phyloP scores from a whole-genome alignment of 1,284 basidiomycete species.

The Leccinum pallidistipes region DNA sequence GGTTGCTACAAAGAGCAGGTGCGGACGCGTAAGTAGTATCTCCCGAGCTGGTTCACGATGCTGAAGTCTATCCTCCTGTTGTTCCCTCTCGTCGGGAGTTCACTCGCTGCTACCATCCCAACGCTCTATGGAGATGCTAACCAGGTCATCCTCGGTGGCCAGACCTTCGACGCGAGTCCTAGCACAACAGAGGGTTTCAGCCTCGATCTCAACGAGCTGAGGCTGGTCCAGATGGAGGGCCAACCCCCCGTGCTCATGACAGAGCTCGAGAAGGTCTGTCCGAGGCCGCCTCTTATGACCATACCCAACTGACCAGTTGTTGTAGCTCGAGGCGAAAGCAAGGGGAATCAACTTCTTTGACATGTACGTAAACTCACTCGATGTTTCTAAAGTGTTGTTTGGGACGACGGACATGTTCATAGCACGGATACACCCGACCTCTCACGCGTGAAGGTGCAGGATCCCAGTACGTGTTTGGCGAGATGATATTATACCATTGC shows the following conservation, averaged over 20 bases:
- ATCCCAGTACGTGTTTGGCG: slow-evolving; percentile 38
- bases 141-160: slow-evolving; percentile 28
- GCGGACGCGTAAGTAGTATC: too few species aligned
- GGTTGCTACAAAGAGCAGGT: too few species aligned
- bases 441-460: slow-evolving; percentile 38
- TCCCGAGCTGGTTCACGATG: background rate
- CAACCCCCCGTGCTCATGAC: slow-evolving; percentile 73
- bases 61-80: slow-evolving; percentile 15
- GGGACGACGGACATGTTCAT: slow-evolving; percentile 15
- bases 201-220: slow-evolving; percentile 68
- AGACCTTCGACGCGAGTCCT: slow-evolving; percentile 23
- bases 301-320: background rate
- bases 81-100: slow-evolving; percentile 21
- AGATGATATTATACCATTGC: slow-evolving; percentile 3
- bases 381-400: background rate
- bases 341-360: slow-evolving; percentile 83
- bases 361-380: slow-evolving; percentile 53
- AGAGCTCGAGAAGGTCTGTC: slow-evolving; percentile 75
- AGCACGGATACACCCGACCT: slow-evolving; percentile 77
- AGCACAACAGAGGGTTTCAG: slow-evolving; percentile 39
- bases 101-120: slow-evolving; percentile 22
- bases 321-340: slow-evolving; percentile 70
- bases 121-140: slow-evolving; percentile 8
- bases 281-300: background rate
- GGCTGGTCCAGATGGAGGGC: slow-evolving; percentile 76